A percentile compares a stretch with the other conserved stretches of the same genome.
Evolutionary conservation across 2,329 filamentous ascomycete species (phyloP).

Genomic region (Ceratocystis cacaofunesta): DNA sequence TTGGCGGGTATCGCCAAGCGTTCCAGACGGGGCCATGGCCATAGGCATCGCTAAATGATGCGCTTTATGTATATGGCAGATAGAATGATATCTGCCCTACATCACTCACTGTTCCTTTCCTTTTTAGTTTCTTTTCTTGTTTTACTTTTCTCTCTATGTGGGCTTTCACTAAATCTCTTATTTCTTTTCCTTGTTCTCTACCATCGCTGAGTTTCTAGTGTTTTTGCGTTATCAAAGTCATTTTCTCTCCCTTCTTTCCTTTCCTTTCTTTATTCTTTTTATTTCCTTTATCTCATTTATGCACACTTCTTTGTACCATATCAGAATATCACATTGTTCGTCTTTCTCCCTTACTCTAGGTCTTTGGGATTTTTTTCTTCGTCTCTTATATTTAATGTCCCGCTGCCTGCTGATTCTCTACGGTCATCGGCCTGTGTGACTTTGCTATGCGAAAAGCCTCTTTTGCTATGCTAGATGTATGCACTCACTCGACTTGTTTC

Average conservation of each 20-base stretch:
- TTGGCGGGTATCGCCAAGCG: too few relatives aligned
- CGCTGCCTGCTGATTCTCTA: too few relatives aligned
- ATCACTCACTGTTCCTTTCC: background rate
- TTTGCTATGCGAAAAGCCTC: too few relatives aligned
- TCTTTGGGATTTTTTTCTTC: background rate
- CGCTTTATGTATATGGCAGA: too few relatives aligned
- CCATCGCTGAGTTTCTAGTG: too few relatives aligned
- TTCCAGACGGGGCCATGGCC: too few relatives aligned
- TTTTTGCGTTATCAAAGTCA: too few relatives aligned
- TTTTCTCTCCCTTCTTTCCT: background rate
- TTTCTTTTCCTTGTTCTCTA: background rate
- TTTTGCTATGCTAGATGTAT: too few relatives aligned
- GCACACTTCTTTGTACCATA: conserved; percentile 3
- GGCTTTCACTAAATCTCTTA: background rate
- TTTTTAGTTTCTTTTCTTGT: background rate
- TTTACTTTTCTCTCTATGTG: background rate
- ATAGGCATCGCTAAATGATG: too few relatives aligned
- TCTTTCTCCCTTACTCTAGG: background rate
- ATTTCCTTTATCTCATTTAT: background rate
- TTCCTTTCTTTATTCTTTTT: background rate
- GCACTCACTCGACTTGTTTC: too few relatives aligned
- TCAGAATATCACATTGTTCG: background rate
- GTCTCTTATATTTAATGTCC: background rate
- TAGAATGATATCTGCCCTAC: too few relatives aligned
- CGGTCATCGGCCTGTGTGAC: background rate